Evolutionary conservation across 306 rosid species (phyloP).

Genomic region (Castanea crenata): DNA sequence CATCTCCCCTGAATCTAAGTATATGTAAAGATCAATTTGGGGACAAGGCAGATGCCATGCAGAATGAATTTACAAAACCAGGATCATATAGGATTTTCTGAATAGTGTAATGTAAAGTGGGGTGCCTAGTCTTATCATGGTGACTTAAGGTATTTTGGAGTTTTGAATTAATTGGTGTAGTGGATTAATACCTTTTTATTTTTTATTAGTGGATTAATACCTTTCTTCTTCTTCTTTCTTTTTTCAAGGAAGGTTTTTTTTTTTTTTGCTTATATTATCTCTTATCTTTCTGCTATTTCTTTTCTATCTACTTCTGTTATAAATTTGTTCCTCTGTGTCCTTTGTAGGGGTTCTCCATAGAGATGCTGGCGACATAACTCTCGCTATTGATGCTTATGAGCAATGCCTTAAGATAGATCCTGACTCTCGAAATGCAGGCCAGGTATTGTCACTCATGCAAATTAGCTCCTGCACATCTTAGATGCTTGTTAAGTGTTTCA

Average conservation of each 20-base stretch:
- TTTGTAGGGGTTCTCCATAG: conserved; percentile 88
- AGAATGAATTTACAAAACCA: neutral
- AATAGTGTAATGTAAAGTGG: neutral
- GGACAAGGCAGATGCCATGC: neutral
- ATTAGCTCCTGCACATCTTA: neutral
- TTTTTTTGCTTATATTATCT: no score
- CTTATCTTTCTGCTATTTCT: neutral
- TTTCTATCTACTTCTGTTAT: neutral
- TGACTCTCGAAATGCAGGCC: conserved; percentile 98
- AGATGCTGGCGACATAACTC: conserved; percentile 86
- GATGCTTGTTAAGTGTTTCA: neutral
- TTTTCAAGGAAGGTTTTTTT: neutral
- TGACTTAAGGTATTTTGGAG: neutral
- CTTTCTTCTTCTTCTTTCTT: neutral
- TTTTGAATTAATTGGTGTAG: neutral
- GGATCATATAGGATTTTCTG: neutral
- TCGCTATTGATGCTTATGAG: conserved; percentile 90
- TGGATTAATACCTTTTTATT: neutral
- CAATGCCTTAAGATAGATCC: conserved; percentile 95
- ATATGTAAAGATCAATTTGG: neutral
- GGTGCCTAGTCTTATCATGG: neutral
- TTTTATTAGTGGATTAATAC: neutral
- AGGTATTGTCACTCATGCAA: conserved; percentile 49
- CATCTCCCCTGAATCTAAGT: conserved; percentile 9
- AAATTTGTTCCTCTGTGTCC: conserved; percentile 19